Evolutionary conservation across 2,329 filamentous ascomycete species (phyloP).

Genomic region (Diaporthe citriasiana): DNA sequence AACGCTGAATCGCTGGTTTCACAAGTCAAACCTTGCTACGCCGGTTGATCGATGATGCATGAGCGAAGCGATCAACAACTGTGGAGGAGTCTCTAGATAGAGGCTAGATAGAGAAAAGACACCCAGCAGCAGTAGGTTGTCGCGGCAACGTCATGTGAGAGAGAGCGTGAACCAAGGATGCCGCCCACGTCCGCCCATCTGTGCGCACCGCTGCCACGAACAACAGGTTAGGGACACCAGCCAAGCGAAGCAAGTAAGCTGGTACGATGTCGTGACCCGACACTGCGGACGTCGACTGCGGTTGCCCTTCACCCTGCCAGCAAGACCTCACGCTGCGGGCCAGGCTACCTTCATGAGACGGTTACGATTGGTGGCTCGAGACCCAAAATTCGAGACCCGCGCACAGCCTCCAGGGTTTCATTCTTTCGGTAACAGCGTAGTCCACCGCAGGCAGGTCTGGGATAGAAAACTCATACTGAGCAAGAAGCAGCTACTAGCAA

Average conservation of each 20-base stretch:
- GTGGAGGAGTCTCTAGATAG: neutral
- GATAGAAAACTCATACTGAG: neutral
- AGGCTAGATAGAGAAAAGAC: neutral
- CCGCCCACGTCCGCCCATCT: neutral
- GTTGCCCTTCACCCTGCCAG: neutral
- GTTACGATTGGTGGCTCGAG: slow-evolving; percentile 20
- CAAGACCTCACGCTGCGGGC: neutral
- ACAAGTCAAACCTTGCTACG: slow-evolving; percentile 19
- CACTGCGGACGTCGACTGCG: neutral
- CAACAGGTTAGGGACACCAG: no score
- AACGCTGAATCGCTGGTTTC: slow-evolving; percentile 25
- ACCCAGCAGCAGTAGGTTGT: neutral
- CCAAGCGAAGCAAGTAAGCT: neutral
- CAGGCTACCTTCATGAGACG: neutral
- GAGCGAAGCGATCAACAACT: neutral
- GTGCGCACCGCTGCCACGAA: no score
- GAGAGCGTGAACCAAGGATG: neutral
- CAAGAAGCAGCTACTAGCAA: neutral
- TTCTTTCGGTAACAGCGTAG: neutral
- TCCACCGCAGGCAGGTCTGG: neutral
- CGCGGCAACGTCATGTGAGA: neutral
- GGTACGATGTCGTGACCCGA: neutral
- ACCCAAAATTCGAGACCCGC: slow-evolving; percentile 10
- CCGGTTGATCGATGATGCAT: slow-evolving; percentile 18
- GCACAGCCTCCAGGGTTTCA: slow-evolving; percentile 25